A percentile compares a stretch with the other conserved stretches of the same genome.
Evolutionary conservation across 192 early-diverging fungal genomes (phyloP).

Genomic region (Lunasporangiospora selenospora): DNA sequence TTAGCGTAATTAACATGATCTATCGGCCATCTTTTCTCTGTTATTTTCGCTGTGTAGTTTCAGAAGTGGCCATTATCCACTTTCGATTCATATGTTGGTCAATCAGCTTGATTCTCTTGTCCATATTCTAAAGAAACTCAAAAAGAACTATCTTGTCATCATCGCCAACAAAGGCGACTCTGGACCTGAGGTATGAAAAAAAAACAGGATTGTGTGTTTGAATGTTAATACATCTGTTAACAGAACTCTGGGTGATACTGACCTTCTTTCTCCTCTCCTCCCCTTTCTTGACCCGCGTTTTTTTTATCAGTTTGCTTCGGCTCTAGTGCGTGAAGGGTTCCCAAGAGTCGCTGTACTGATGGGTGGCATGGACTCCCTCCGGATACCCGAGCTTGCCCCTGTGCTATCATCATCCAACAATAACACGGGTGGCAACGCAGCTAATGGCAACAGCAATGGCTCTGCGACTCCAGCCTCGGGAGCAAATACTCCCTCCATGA

Average conservation of each 20-base stretch:
- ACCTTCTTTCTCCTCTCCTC: neutral
- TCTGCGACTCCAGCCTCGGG: neutral
- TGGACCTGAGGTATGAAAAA: slow-evolving; percentile 59
- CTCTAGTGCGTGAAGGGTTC: slow-evolving; percentile 52
- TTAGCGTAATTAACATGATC: neutral
- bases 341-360: slow-evolving; percentile 54
- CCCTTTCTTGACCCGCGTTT: neutral
- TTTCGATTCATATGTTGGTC: slow-evolving; percentile 57
- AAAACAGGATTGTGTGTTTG: too few species aligned
- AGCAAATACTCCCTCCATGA: neutral
- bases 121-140: slow-evolving; percentile 51
- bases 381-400: slow-evolving; percentile 14
- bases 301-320: slow-evolving; percentile 53
- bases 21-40: neutral
- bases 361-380: slow-evolving; percentile 60
- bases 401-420: neutral
- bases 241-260: too few species aligned
- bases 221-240: too few species aligned
- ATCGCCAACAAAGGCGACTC: slow-evolving; percentile 49
- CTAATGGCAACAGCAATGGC: too few species aligned
- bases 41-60: slow-evolving; percentile 43
- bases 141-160: slow-evolving; percentile 62
- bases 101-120: slow-evolving; percentile 51
- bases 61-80: slow-evolving; percentile 59
- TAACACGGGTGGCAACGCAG: too few species aligned